phyloP scores from a whole-genome alignment of 2,329 filamentous ascomycete genomes.

The Diaporthe vaccinii region DNA sequence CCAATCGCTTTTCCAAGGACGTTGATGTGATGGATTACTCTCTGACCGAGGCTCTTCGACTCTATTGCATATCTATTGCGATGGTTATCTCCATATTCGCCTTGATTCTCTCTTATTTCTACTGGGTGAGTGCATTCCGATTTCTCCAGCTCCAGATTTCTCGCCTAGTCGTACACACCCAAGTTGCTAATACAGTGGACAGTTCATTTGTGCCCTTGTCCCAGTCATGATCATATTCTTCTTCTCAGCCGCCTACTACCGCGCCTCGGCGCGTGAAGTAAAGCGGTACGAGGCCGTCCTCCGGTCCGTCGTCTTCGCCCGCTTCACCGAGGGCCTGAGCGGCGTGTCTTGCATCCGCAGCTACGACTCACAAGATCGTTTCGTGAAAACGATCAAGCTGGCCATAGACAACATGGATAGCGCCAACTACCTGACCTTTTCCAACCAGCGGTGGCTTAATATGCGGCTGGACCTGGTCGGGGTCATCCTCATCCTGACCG shows the following conservation, averaged over 20 bases:
- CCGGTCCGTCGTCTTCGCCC: slow-evolving; percentile 74
- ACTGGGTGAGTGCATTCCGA: slow-evolving; percentile 53
- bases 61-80: slow-evolving; percentile 74
- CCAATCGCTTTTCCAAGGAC: slow-evolving; percentile 78
- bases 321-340: slow-evolving; percentile 74
- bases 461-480: slow-evolving; percentile 73
- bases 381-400: slow-evolving; percentile 48
- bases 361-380: slow-evolving; percentile 72
- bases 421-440: slow-evolving; percentile 78
- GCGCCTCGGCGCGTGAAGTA: slow-evolving; percentile 76
- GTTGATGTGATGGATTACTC: slow-evolving; percentile 80
- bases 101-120: slow-evolving; percentile 76
- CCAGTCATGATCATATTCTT: slow-evolving; percentile 73
- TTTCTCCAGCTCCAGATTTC: not conserved
- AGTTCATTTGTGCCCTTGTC: slow-evolving; percentile 74
- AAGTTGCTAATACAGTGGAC: not conserved
- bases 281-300: slow-evolving; percentile 77
- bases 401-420: slow-evolving; percentile 76
- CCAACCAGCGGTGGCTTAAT: slow-evolving; percentile 76
- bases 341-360: slow-evolving; percentile 70
- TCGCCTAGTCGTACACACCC: not conserved
- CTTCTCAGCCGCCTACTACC: slow-evolving; percentile 74
- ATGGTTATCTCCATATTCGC: slow-evolving; percentile 74
- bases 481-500: slow-evolving; percentile 72
- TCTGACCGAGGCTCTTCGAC: slow-evolving; percentile 74